Evolutionary conservation across 192 early-diverging fungal species (phyloP), one percentile per base, ranked within the genome.

Genomic region (Backusella sp.): DNA sequence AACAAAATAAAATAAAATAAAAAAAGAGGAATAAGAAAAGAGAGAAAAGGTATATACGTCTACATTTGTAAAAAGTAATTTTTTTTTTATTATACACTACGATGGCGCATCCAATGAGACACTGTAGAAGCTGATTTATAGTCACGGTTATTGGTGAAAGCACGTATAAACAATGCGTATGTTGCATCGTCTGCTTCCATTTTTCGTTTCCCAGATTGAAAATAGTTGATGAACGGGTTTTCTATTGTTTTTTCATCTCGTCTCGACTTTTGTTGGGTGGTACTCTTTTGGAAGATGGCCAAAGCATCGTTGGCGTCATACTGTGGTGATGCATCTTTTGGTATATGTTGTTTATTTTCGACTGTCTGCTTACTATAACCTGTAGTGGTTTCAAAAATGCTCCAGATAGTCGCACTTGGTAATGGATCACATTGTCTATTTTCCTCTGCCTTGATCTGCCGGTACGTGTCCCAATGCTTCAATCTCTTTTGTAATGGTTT

Each of bases 91-190:
- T 53, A 59, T 59, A 59, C 53, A 59, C 11, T 26, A 59, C 35
- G 39, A 17, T 70, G 36, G 19, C 41, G 8, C 73, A 74, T 74
- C 73, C 73, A 74, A 11, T 21, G 39, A 44, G 44, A 66, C 17
- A 74, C 21, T 11, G 6, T 44, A 8, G 35, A 39, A 9, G 62
- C 65, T 37, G 73, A 66, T 23, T 66, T 39, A 32, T 21, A n/a
- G 67, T 74, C 73, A 42, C 65, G 41, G 14, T 35, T 36, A 12
- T 9, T 67, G 4, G n/a, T 42, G 42, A 74, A 74, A 15, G 73
- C 73, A 28, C 66, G 66, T 26, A 74, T 52, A 74, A 74, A 74
- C 5, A 74, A n/a, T 39, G 66, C 66, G 5, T 74, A 74, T 5
- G 73, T 74, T 30, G 32, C 28, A 23, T 30, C 7, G 30, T 74